A percentile compares a stretch with the other conserved stretches of the same genome.
phyloP scores from a whole-genome alignment of 805 yeast genomes.

The Tetrapisispora pingtungensis region DNA sequence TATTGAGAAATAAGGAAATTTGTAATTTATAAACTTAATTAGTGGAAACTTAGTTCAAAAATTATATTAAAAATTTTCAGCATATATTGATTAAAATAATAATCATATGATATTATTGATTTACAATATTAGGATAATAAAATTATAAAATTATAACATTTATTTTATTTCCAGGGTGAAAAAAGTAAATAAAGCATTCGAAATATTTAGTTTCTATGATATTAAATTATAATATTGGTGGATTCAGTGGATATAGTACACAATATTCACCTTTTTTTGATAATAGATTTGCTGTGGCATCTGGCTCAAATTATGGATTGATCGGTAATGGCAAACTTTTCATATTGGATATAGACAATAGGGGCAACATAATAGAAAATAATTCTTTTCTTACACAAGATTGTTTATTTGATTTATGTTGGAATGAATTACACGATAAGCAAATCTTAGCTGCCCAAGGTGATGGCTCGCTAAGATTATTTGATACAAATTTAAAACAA shows the following conservation, averaged over 20 bases:
- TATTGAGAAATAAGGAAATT: no score
- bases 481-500: slow-evolving; percentile 48
- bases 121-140: no score
- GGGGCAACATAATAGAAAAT: slow-evolving; percentile 50
- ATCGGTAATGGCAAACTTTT: slow-evolving; percentile 87
- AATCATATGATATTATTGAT: no score
- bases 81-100: no score
- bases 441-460: slow-evolving; percentile 79
- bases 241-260: slow-evolving; percentile 79
- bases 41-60: no score
- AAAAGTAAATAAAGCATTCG: no score
- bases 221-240: slow-evolving; percentile 65
- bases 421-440: slow-evolving; percentile 88
- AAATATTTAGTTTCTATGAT: slow-evolving; percentile 21
- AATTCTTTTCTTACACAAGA: slow-evolving; percentile 81
- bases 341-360: slow-evolving; percentile 55
- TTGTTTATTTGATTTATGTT: slow-evolving; percentile 75
- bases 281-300: slow-evolving; percentile 78
- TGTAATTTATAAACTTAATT: no score
- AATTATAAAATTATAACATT: no score
- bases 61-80: no score
- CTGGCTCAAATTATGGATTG: slow-evolving; percentile 86
- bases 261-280: slow-evolving; percentile 89
- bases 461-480: slow-evolving; percentile 77
- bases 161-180: no score